A percentile compares a stretch with the other conserved stretches of the same genome.
phyloP scores from a whole-genome alignment of 2,329 filamentous ascomycete genomes.

The Fusarium denticulatum region DNA sequence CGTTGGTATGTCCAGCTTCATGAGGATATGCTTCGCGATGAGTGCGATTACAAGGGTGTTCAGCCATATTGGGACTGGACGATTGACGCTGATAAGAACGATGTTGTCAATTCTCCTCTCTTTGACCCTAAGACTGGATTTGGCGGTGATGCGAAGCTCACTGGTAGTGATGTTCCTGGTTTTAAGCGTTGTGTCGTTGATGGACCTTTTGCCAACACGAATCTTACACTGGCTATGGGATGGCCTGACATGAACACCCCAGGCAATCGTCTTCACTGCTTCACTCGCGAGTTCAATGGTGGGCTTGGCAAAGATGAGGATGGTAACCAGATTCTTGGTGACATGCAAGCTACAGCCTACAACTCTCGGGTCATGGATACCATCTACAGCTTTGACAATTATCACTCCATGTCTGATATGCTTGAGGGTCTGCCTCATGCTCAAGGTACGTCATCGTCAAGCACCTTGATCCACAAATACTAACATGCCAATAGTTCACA shows the following conservation, averaged over 20 bases:
- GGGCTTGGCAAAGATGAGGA: background rate
- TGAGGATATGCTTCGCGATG: slow-evolving; percentile 9
- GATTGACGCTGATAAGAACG: slow-evolving; percentile 8
- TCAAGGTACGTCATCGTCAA: background rate
- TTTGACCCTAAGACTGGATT: slow-evolving; percentile 16
- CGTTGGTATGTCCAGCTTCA: slow-evolving; percentile 18
- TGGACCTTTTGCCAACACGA: slow-evolving; percentile 19
- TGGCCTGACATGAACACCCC: slow-evolving; percentile 9
- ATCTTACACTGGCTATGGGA: slow-evolving; percentile 14
- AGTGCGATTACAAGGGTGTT: slow-evolving; percentile 10
- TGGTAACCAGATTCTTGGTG: background rate
- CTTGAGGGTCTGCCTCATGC: slow-evolving; percentile 20
- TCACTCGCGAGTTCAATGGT: slow-evolving; percentile 11
- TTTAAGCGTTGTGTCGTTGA: slow-evolving; percentile 11
- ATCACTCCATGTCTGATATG: background rate
- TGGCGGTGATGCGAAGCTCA: background rate
- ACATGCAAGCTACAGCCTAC: slow-evolving; percentile 11
- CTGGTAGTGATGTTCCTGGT: background rate
- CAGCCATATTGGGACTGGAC: slow-evolving; percentile 25
- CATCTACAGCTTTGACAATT: slow-evolving; percentile 17
- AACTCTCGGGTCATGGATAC: slow-evolving; percentile 12
- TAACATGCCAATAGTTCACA: background rate
- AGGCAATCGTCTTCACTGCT: background rate
- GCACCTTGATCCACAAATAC: rapidly evolving
- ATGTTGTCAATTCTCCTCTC: background rate